These are phyloP conservation scores for Phytophthora sp. DNA, from an alignment of 352 stramenopile species.

Conservation along the genomic window DNA sequence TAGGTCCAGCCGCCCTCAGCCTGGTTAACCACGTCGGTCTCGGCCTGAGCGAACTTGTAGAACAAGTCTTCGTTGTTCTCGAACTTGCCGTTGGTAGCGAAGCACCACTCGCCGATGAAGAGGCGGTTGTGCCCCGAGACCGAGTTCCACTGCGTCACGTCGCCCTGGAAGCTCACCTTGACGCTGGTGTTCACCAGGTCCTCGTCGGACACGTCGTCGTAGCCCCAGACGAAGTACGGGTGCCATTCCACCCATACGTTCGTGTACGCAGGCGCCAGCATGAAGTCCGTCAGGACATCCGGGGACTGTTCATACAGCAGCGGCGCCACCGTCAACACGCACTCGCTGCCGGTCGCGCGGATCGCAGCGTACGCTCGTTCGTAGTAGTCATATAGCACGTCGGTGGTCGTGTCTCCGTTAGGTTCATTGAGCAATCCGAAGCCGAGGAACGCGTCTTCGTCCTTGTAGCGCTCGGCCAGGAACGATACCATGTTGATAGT, in stretches of 20 bases:
- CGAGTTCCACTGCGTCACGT: conserved; percentile 46
- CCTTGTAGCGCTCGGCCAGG: conserved; percentile 64
- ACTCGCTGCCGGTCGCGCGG: conserved; percentile 60
- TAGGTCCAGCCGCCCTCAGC: conserved; percentile 72
- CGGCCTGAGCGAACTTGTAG: conserved; percentile 52
- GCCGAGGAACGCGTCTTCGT: conserved; percentile 71
- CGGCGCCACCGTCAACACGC: conserved; percentile 62
- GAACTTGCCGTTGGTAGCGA: conserved; percentile 70
- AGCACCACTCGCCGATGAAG: conserved; percentile 72
- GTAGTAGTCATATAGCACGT: conserved; percentile 83
- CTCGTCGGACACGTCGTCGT: conserved; percentile 55
- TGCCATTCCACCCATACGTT: conserved; percentile 90
- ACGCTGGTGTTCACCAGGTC: conserved; percentile 57
- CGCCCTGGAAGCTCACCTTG: conserved; percentile 47
- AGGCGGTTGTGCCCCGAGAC: conserved; percentile 44
- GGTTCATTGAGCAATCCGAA: conserved; percentile 80
- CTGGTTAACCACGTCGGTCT: conserved; percentile 60
- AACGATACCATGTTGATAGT: conserved; percentile 54
- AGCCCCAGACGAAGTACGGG: conserved; percentile 85
- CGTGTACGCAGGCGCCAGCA: conserved; percentile 49
- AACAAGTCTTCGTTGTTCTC: conserved; percentile 42
- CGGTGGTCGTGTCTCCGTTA: conserved; percentile 47
- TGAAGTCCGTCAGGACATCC: conserved; percentile 55
- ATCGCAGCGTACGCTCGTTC: conserved; percentile 68
- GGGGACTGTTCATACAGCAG: conserved; percentile 58